Evolutionary conservation across 257 asterid genomes (phyloP).

Genomic region (Scutellaria galericulata): DNA sequence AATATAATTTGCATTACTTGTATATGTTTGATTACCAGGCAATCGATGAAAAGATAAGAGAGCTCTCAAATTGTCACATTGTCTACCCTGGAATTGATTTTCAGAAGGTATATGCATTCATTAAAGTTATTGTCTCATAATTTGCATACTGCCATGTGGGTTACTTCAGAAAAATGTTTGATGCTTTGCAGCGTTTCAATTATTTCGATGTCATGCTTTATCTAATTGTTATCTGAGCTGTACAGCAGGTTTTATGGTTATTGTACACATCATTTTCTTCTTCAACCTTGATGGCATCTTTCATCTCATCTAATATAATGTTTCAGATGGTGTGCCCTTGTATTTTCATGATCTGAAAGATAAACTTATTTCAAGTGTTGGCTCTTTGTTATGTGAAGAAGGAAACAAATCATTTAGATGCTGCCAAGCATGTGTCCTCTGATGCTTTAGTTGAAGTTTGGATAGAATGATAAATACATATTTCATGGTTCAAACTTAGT

Average conservation of each 20-base stretch:
- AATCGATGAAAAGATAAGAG: constrained; percentile 93
- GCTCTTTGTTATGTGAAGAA: constrained; percentile 23
- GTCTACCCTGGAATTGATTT: constrained; percentile 92
- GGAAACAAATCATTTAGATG: constrained; percentile 15
- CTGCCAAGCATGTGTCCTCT: neutral
- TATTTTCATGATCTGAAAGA: neutral
- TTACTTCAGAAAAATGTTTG: constrained; percentile 4
- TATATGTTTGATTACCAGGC: constrained; percentile 62
- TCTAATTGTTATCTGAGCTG: neutral
- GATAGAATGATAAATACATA: constrained; percentile 1
- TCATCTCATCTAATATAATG: constrained; percentile 9
- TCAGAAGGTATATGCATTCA: constrained; percentile 73
- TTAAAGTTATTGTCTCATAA: constrained; percentile 30
- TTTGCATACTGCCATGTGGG: neutral
- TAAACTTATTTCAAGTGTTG: neutral
- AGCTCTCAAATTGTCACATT: constrained; percentile 97
- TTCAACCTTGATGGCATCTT: neutral
- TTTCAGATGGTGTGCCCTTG: neutral
- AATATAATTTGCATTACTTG: constrained; percentile 26
- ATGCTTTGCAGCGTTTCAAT: neutral
- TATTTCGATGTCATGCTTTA: neutral
- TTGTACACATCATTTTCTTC: constrained; percentile 7
- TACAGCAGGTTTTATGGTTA: neutral
- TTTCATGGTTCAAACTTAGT: constrained; percentile 20
- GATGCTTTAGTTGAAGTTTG: constrained; percentile 23